phyloP scores from a whole-genome alignment of 768 basidiomycete genomes.

The Lyophyllum semitale region DNA sequence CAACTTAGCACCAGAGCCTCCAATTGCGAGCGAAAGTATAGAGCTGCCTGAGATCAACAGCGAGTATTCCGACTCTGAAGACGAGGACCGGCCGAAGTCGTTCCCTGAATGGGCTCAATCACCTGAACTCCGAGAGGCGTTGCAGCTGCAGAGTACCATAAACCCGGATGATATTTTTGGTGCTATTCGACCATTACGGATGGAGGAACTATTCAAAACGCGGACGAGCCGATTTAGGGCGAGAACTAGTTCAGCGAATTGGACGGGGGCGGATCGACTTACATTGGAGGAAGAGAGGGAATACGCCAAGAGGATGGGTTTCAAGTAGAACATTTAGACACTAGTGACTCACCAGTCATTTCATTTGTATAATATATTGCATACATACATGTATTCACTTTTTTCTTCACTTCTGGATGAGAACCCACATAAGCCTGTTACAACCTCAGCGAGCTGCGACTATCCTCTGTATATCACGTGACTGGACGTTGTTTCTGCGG shows the following conservation, averaged over 20 bases:
- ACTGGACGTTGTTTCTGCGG: not conserved
- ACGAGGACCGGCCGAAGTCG: conserved; percentile 76
- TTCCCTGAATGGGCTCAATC: conserved; percentile 92
- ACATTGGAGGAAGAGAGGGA: conserved; percentile 83
- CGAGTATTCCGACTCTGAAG: conserved; percentile 96
- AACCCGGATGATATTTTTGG: conserved; percentile 95
- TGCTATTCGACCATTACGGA: conserved; percentile 77
- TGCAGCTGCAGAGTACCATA: conserved; percentile 81
- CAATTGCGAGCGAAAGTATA: conserved; percentile 74
- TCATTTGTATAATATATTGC: not conserved
- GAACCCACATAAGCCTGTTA: too few relatives aligned
- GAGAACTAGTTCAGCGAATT: conserved; percentile 93
- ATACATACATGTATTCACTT: too few relatives aligned
- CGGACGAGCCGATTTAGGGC: conserved; percentile 83
- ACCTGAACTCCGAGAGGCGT: conserved; percentile 77
- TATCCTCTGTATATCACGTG: not conserved
- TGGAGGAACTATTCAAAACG: conserved; percentile 91
- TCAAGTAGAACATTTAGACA: conserved; percentile 35
- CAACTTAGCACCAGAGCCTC: conserved; percentile 42
- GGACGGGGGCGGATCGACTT: conserved; percentile 89
- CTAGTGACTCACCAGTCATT: not conserved
- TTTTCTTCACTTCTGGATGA: too few relatives aligned
- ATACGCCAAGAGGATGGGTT: conserved; percentile 92
- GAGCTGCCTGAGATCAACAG: conserved; percentile 95
- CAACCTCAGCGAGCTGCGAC: too few relatives aligned